Evolutionary conservation across 2,329 filamentous ascomycete species (phyloP).

Genomic region (Nemania diffusa): DNA sequence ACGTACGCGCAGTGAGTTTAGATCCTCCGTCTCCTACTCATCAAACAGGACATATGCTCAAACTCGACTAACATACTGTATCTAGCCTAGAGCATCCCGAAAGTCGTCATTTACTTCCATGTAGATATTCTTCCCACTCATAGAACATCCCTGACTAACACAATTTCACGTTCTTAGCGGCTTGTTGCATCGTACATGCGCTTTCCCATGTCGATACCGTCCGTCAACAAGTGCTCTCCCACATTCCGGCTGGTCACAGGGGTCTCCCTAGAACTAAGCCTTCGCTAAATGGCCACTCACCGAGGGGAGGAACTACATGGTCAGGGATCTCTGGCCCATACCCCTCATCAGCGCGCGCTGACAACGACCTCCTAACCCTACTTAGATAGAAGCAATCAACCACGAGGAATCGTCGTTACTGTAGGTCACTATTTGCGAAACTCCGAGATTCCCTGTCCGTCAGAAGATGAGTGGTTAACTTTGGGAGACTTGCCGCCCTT

Average conservation of each 20-base stretch:
- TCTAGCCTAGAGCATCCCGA: neutral
- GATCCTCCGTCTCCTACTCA: neutral
- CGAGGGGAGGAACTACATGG: constrained; percentile 24
- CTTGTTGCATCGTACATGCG: constrained; percentile 44
- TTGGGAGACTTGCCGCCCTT: constrained; percentile 42
- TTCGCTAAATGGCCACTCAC: constrained; percentile 37
- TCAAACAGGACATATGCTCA: constrained; percentile 20
- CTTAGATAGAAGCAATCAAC: constrained; percentile 1
- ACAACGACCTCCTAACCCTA: neutral
- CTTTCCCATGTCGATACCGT: constrained; percentile 38
- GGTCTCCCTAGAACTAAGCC: constrained; percentile 34
- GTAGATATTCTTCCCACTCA: neutral
- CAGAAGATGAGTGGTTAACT: constrained; percentile 26
- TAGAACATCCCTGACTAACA: constrained; percentile 11
- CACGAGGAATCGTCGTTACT: neutral
- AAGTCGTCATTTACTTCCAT: neutral
- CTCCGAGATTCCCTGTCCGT: neutral
- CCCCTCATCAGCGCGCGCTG: constrained; percentile 3
- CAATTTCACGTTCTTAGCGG: constrained; percentile 38
- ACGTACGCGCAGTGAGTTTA: neutral
- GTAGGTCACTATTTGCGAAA: neutral
- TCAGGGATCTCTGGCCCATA: constrained; percentile 3
- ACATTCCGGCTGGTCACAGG: constrained; percentile 43
- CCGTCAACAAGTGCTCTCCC: constrained; percentile 41
- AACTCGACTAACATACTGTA: constrained; percentile 4